Conservation (phyloP, 163 green algal species). For the Scenedesmus sp. region DNA sequence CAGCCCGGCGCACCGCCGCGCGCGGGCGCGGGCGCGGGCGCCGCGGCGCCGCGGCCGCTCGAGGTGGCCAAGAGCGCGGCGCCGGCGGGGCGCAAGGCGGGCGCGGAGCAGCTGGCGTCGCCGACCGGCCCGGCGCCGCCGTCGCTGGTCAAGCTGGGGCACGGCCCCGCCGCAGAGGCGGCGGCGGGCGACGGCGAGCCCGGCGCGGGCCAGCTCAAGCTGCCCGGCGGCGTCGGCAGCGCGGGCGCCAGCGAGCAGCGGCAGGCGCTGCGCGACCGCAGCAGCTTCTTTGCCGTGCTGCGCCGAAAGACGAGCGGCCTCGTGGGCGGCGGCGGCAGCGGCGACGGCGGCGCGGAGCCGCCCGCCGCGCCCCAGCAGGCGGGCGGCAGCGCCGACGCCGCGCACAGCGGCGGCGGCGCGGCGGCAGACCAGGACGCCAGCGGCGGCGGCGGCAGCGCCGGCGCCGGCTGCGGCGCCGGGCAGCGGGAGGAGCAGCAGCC, state of each 20-base stretch:
- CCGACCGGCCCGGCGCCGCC: neutral
- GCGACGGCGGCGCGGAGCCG: neutral
- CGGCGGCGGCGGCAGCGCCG: neutral
- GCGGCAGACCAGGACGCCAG: neutral
- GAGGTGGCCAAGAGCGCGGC: too few species aligned
- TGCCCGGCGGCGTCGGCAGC: neutral
- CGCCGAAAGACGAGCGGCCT: constrained; percentile 39
- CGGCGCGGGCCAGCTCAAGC: neutral
- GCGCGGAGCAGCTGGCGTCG: constrained; percentile 13
- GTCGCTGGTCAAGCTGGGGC: constrained; percentile 2
- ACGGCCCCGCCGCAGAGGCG: neutral
- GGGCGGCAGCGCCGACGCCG: neutral
- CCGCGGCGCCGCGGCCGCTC: too few species aligned
- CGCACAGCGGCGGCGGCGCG: neutral
- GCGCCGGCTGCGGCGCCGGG: too few species aligned
- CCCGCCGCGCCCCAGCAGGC: neutral
- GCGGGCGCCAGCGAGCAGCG: constrained; percentile 14
- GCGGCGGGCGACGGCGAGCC: neutral
- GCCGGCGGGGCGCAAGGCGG: too few species aligned
- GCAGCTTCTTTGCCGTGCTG: constrained; percentile 45
- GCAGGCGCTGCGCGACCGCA: constrained; percentile 19
- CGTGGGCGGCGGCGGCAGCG: constrained; percentile 2
- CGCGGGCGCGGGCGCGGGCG: too few species aligned
- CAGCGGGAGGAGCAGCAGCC: neutral
- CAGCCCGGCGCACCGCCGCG: neutral